A percentile compares a stretch with the other conserved stretches of the same genome.
These are phyloP conservation scores for Carex cristatella DNA, from an alignment of 176 grass and related monocot genomes.

Conservation along the genomic window DNA sequence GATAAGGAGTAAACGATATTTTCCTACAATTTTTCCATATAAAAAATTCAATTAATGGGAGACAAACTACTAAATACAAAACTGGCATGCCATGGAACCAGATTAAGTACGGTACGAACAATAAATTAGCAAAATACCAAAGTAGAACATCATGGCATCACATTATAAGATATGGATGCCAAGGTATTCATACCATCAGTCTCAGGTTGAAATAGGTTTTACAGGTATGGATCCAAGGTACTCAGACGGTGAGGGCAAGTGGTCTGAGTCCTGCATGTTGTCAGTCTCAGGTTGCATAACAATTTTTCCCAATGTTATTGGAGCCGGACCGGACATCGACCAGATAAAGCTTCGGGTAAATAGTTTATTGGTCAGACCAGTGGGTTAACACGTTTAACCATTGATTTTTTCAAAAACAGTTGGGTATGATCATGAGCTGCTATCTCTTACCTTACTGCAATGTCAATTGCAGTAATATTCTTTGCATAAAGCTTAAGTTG, in stretches of 20 bases:
- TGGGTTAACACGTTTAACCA: no score
- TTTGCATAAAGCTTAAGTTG: no score
- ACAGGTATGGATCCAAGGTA: neutral
- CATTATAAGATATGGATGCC: neutral
- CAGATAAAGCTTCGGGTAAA: no score
- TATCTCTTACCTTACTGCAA: no score
- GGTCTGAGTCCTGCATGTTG: neutral
- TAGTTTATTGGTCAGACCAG: no score
- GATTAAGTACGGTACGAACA: neutral
- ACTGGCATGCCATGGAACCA: neutral
- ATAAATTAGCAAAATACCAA: neutral
- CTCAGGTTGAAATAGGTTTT: neutral
- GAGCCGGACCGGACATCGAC: no score
- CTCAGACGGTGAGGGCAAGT: neutral
- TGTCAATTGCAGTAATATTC: no score
- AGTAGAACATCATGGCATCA: neutral
- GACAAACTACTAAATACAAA: slow-evolving; percentile 1
- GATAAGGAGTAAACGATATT: slow-evolving; percentile 8
- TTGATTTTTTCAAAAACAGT: no score
- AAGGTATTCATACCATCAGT: neutral
- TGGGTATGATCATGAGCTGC: no score
- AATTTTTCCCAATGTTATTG: neutral
- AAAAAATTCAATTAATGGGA: slow-evolving; percentile 5
- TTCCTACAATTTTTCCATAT: slow-evolving; percentile 21
- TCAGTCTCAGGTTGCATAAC: neutral